Evolutionary conservation across 768 basidiomycete genomes (phyloP), one percentile per base, ranked within the genome.

Genomic region (Strobilomyces echinocephalus): DNA sequence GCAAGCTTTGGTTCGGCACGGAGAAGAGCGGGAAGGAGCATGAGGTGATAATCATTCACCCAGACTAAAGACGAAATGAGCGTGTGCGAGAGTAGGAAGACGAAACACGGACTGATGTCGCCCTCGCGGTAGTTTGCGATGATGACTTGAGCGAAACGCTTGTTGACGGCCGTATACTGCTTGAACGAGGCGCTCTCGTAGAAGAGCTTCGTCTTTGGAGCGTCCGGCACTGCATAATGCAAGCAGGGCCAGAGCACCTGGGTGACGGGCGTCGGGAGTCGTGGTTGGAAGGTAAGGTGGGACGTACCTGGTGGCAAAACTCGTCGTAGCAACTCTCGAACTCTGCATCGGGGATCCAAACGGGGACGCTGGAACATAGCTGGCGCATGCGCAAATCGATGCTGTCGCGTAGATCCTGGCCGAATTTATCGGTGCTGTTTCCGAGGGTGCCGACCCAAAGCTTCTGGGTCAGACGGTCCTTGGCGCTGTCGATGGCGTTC

Each of bases 11-110:
- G 21, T 72, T 78, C 57, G 26, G 83, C 77, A 46, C 95, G 85
- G 28, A 98, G 80, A 72, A 97, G 84, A 40, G 80, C 78, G 1
- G 95, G 95, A 9, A 97, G 82, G 46, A 98, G 85, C 77, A 97
- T 87, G 45, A 98, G 84, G 65, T 99, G 95, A 71, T 97, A 99
- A 73, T 98, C 95, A 71, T 99, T 93, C 4, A 91, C 79, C 86
- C 86, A 89, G 61, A 90, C 78, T 79, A 16, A 20, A 49, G 4
- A 35, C 3, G 4, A 20, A 38, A 47, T 65, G 44, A 63, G 57
- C 0, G 21, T 20, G 31, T 6, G 42, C 26, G 50, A 36, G 40
- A 53, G 34, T 28, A 43, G 39, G 21, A 16, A 5, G 43, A 24
- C 14, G 15, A 45, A 21, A 21, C 6, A 60, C 65, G 12, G 26